Evolutionary conservation across 2,329 filamentous ascomycete genomes (phyloP), one percentile per base, ranked within the genome.

Genomic region (Colletotrichum cuscutae): DNA sequence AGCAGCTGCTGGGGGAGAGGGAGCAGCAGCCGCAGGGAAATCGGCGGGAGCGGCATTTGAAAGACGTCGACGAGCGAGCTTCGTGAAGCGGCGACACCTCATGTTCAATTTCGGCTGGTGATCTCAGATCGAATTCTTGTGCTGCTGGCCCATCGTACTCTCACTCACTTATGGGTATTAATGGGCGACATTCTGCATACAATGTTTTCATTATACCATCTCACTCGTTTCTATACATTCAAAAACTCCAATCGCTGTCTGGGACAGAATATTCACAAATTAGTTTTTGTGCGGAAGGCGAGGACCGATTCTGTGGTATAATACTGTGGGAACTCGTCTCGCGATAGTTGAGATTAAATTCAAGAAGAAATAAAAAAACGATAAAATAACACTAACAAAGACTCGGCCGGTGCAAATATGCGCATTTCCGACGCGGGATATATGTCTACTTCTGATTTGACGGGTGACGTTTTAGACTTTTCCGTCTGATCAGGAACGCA

Each of bases 51-150:
- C 42, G 49, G 12, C 8, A 35, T 60, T 56, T 26, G 57, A 71
- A 28, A 52, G n/a, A 28, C 57, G 63, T 11, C 52, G 64, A 4
- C 59, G 26, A 15, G 60, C 49, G 8, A 60, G 66, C 13, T 59
- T 56, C 12, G 49, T 64, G 22, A 72, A 72, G 54, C 46, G 70
- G 7, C 70, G 70, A 28, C 61, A 65, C n/a, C 26, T 61, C 15
- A 56, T 69, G 65, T 56, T 54, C 8, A 65, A 72, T 7, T 60
- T 52, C 46, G 66, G 22, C n/a, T 72, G 66, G 49, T 72, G 46
- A 65, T 65, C 54, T 49, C 1, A 1, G 5, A 42, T 28, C 37
- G 8, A 42, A 42, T 19, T 42, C 3, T 15, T 6, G 11, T 65
- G 22, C 4, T 9, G 11, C 15, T 4, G 7, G 19, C 1, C 28